phyloP scores from a whole-genome alignment of 768 basidiomycete genomes.

The Nidularia pulvinata region DNA sequence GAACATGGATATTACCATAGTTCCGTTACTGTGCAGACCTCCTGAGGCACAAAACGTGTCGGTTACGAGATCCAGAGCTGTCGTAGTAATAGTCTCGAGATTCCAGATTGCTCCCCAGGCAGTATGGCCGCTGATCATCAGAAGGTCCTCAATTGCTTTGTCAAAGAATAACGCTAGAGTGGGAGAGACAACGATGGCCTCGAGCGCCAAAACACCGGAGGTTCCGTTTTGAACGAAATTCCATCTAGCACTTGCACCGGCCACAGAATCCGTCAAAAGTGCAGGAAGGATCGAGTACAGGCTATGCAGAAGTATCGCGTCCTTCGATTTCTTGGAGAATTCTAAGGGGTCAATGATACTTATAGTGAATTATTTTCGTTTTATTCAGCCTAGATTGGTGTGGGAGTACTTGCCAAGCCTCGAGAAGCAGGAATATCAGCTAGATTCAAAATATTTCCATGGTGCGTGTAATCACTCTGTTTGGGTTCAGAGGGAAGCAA shows the following conservation, averaged over 20 bases:
- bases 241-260: conserved; percentile 13
- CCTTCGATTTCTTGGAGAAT: no score
- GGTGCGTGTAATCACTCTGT: no score
- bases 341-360: no score
- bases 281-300: no score
- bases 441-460: no score
- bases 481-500: no score
- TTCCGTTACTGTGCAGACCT: conserved; percentile 38
- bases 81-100: conserved; percentile 32
- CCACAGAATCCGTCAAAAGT: neutral
- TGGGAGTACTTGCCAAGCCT: no score
- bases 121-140: conserved; percentile 35
- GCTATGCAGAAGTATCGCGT: no score
- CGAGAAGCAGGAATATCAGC: no score
- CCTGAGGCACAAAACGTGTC: conserved; percentile 45
- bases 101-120: conserved; percentile 47
- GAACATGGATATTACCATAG: conserved; percentile 22
- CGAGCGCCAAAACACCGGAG: conserved; percentile 21
- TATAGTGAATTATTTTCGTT: no score
- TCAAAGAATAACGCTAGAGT: conserved; percentile 25
- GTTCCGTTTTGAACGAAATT: conserved; percentile 24
- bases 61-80: conserved; percentile 28
- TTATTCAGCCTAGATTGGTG: no score
- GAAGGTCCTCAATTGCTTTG: conserved; percentile 31
- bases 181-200: conserved; percentile 24